Conservation (phyloP, 805 yeast species). For the Ogataea pilisensis region DNA sequence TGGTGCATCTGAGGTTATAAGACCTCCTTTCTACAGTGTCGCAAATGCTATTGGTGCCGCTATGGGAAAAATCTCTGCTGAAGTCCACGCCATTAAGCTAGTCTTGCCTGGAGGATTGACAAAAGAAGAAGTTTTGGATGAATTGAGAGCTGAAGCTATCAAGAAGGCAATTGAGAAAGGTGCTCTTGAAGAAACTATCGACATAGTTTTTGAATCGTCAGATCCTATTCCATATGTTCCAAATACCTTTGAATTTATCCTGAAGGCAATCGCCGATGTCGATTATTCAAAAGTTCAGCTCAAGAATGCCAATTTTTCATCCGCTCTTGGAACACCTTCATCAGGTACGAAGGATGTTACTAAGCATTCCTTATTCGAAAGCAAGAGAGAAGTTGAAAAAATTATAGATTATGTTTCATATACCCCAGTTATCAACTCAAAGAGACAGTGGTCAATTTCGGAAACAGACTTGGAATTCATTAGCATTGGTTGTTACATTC, state of each 20-base stretch:
- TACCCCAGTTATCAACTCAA: constrained; percentile 27
- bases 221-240: constrained; percentile 34
- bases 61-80: constrained; percentile 39
- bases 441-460: constrained; percentile 36
- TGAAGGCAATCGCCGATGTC: constrained; percentile 42
- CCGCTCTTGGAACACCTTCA: neutral
- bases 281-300: constrained; percentile 27
- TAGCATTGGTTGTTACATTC: constrained; percentile 40
- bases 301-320: neutral
- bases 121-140: constrained; percentile 17
- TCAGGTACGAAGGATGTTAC: neutral
- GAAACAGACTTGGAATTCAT: constrained; percentile 41
- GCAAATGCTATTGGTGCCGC: constrained; percentile 53
- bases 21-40: constrained; percentile 39
- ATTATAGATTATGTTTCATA: constrained; percentile 28
- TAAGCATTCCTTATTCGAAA: constrained; percentile 11
- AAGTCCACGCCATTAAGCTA: constrained; percentile 15
- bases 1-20: constrained; percentile 40
- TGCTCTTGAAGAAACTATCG: constrained; percentile 24
- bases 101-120: constrained; percentile 6
- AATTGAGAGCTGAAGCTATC: constrained; percentile 15
- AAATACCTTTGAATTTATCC: constrained; percentile 31
- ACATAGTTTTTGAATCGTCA: constrained; percentile 22
- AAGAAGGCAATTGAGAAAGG: constrained; percentile 24
- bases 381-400: constrained; percentile 12